Conservation (phyloP, 495 filamentous ascomycete species). For the Penicillium lividum region DNA sequence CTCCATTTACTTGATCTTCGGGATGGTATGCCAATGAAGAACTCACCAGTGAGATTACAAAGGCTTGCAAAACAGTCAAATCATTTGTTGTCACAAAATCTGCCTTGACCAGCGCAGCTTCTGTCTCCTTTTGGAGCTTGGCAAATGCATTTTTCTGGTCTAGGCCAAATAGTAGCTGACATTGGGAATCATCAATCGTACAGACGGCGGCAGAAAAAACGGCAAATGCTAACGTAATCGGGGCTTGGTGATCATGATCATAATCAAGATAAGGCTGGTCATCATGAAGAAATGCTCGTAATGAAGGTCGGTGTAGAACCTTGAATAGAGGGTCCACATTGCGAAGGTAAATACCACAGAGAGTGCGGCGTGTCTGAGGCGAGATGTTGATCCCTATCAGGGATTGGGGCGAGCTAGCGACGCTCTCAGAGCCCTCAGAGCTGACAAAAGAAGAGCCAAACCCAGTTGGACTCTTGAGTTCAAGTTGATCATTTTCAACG, state of each 20-base stretch:
- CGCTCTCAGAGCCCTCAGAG: conserved; percentile 25
- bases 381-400: conserved; percentile 8
- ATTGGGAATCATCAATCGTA: conserved; percentile 45
- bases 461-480: conserved; percentile 8
- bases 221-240: conserved; percentile 48
- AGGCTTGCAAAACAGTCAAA: conserved; percentile 57
- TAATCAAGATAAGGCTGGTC: conserved; percentile 36
- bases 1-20: neutral
- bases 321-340: conserved; percentile 46
- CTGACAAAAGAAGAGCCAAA: conserved; percentile 20
- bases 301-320: conserved; percentile 38
- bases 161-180: conserved; percentile 38
- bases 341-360: conserved; percentile 36
- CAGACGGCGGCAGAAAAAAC: conserved; percentile 55
- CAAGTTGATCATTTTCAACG: conserved; percentile 19
- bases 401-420: conserved; percentile 13
- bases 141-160: conserved; percentile 39
- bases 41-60: conserved; percentile 53
- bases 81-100: conserved; percentile 58
- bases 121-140: conserved; percentile 49
- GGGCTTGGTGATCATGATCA: conserved; percentile 32
- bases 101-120: conserved; percentile 49
- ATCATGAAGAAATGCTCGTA: conserved; percentile 33
- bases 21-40: neutral
- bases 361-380: conserved; percentile 13